These are phyloP conservation scores for Tylopilus cervinicoccineus DNA, from an alignment of 768 basidiomycete genomes.

Conservation along the genomic window DNA sequence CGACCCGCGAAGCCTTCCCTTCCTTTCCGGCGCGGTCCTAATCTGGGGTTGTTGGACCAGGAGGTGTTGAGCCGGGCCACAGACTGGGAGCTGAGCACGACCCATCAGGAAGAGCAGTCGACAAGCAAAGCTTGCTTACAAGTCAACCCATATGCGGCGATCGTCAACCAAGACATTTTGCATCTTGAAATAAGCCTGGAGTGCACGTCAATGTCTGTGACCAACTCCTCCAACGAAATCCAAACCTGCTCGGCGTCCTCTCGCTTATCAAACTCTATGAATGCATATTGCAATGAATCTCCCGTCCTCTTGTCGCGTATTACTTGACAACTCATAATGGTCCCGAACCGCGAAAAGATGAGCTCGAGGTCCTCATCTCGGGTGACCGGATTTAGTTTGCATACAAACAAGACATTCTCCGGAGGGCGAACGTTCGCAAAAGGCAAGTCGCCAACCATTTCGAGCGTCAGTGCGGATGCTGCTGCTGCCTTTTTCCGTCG, in stretches of 20 bases:
- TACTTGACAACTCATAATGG: conserved; percentile 96
- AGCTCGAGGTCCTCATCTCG: conserved; percentile 94
- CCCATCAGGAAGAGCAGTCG: conserved; percentile 16
- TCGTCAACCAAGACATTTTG: conserved; percentile 98
- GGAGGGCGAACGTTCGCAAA: conserved; percentile 98
- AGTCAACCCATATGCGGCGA: conserved; percentile 98
- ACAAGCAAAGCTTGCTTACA: conserved; percentile 49
- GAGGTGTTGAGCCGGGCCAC: conserved; percentile 79
- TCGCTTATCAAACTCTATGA: conserved; percentile 94
- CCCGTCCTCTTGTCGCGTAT: conserved; percentile 95
- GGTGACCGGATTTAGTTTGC: conserved; percentile 96
- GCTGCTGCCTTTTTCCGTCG: conserved; percentile 86
- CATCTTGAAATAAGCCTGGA: conserved; percentile 98
- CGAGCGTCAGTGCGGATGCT: conserved; percentile 92
- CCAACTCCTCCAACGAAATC: neutral
- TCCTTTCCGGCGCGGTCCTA: conserved; percentile 38
- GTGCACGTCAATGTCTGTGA: conserved; percentile 8
- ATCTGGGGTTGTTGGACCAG: conserved; percentile 78
- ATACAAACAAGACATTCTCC: conserved; percentile 97
- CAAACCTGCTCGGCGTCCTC: conserved; percentile 91
- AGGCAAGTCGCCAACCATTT: conserved; percentile 99
- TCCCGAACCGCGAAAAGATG: conserved; percentile 94
- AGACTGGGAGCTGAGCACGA: conserved; percentile 72
- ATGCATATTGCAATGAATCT: conserved; percentile 96
- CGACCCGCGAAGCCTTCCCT: conserved; percentile 61